Evolutionary conservation across 768 basidiomycete genomes (phyloP), one percentile per base, ranked within the genome.

Genomic region (Lactifluus volemus): DNA sequence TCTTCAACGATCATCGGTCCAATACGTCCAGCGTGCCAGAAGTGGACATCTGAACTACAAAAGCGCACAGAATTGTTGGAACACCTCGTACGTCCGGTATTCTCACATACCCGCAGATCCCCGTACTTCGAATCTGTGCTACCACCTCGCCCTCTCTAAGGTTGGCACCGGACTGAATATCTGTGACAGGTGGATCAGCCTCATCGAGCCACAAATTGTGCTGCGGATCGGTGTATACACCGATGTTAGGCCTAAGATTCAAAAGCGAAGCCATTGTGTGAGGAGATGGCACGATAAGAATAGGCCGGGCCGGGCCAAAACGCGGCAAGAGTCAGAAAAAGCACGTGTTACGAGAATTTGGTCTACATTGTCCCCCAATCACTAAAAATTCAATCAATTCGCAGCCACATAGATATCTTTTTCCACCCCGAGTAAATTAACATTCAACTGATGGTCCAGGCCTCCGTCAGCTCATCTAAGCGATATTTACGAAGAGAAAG

Each of bases 1-100:
- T 85, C 84, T 14, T 80, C 82, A 32, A 86, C 84, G 25, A 86
- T 74, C 85, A 86, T 86, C 0, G 83, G 83, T 9, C 85, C 85
- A 54, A 86, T 78, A 44, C 82, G 74, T 6, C 85, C 85, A 69
- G 86, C 83, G 63, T 84, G 78, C 85, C 85, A 87, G 70, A 86
- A 86, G 68, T 87, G 85, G 65, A 87, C 82, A 61, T 86, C 85
- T 50, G 83, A 85, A 77, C 85, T 86, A 58, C 59, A 36, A 25
- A 57, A 34, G 52, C 21, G 7, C 41, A 14, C 34, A 49, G 2
- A 9, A 41, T 54, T n/a, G n/a, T 30, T 41, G 30, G 49, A 36
- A 1, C 4, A 21, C 0, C 0, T 2, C 5, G 19, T 17, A 4
- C 11, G 15, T 32, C 25, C 15, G 25, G 29, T 15, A 30, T 48